These are phyloP conservation scores for Rhododendron mucronatum DNA, from an alignment of 148 eudicot genomes.

Conservation along the genomic window DNA sequence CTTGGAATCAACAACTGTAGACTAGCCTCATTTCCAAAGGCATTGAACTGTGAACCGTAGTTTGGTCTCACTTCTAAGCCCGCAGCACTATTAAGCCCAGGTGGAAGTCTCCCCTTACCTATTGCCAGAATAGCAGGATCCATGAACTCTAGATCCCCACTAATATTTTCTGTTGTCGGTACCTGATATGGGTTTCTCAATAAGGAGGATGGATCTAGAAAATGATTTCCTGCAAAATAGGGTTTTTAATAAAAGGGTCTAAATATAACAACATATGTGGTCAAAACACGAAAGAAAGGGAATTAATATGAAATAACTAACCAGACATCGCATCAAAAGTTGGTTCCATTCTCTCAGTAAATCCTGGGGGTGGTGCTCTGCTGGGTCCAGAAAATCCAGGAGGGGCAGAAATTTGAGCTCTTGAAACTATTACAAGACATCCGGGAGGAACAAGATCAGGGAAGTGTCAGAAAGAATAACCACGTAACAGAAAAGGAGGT, in stretches of 20 bases:
- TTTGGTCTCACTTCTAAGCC: slow-evolving; percentile 45
- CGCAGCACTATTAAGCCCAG: slow-evolving; percentile 41
- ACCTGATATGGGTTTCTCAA: slow-evolving; percentile 58
- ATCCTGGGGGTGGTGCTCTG: slow-evolving; percentile 90
- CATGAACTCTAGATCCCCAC: slow-evolving; percentile 73
- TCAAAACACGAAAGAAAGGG: neutral
- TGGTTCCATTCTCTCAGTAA: slow-evolving; percentile 57
- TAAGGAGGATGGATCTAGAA: slow-evolving; percentile 44
- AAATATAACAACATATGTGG: neutral
- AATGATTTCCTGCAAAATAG: slow-evolving; percentile 54
- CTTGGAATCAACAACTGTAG: slow-evolving; percentile 61
- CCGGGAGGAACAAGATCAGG: neutral
- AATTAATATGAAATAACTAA: slow-evolving; percentile 24
- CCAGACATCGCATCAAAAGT: slow-evolving; percentile 53
- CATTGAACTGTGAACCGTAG: slow-evolving; percentile 44
- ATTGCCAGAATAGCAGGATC: slow-evolving; percentile 98
- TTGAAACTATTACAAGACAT: slow-evolving; percentile 41
- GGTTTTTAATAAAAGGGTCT: neutral
- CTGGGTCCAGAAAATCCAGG: slow-evolving; percentile 78
- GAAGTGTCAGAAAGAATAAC: neutral
- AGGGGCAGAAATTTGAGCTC: slow-evolving; percentile 80
- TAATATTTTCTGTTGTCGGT: slow-evolving; percentile 36
- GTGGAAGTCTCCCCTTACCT: slow-evolving; percentile 74
- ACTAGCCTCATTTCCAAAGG: slow-evolving; percentile 61
- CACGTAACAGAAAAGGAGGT: neutral